Percentiles rank a stretch among this genome's conserved stretches.
Conservation (phyloP, 169 alveolate genomes). For the Plasmodium cynomolgi region DNA sequence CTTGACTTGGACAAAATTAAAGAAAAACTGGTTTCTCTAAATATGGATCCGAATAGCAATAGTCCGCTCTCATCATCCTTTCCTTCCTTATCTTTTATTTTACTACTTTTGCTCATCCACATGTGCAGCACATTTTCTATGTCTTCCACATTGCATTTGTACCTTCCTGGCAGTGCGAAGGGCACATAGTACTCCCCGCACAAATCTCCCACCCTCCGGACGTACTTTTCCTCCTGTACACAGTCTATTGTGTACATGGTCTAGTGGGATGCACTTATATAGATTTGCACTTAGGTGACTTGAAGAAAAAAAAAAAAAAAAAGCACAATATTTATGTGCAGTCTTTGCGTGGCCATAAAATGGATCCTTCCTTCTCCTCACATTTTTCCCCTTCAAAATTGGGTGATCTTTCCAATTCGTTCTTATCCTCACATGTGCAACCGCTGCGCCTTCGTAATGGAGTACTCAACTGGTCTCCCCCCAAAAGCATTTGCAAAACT, state of each 20-base stretch:
- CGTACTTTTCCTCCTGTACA: slow-evolving; percentile 10
- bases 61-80: slow-evolving; percentile 2
- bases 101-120: slow-evolving; percentile 32
- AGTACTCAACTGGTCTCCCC: neutral
- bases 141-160: slow-evolving; percentile 49
- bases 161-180: slow-evolving; percentile 43
- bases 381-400: neutral
- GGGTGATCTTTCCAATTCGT: neutral
- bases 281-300: neutral
- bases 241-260: slow-evolving; percentile 65
- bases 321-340: neutral
- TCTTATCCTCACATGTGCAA: neutral
- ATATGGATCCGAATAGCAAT: slow-evolving; percentile 13
- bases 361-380: too few relatives aligned
- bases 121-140: slow-evolving; percentile 39
- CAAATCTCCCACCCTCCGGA: slow-evolving; percentile 58
- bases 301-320: neutral
- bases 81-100: slow-evolving; percentile 17
- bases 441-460: neutral
- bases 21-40: slow-evolving; percentile 63
- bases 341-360: neutral
- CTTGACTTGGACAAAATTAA: slow-evolving; percentile 46
- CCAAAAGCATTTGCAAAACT: neutral
- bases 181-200: slow-evolving; percentile 59
- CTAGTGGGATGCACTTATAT: neutral